These are phyloP conservation scores for Microbotryum lychnidis-dioicae DNA, from an alignment of 1,284 basidiomycete species.

Conservation along the genomic window DNA sequence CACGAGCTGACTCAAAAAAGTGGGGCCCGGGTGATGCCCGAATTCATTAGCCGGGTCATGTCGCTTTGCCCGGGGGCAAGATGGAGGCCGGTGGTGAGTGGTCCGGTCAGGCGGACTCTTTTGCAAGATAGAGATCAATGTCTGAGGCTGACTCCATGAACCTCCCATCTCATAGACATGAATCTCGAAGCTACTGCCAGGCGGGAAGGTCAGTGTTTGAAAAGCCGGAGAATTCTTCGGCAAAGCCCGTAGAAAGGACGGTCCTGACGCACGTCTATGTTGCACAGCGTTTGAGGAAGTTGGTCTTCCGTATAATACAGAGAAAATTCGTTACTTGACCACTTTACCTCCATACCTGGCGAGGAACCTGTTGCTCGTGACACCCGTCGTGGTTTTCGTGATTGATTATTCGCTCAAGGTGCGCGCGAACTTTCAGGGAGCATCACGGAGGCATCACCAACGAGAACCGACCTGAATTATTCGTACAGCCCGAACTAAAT, in stretches of 20 bases:
- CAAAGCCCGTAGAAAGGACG: too few species aligned
- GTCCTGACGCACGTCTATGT: too few species aligned
- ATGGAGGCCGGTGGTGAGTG: constrained; percentile 25
- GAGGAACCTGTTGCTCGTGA: constrained; percentile 31
- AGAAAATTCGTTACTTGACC: constrained; percentile 28
- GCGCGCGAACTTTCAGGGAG: not conserved
- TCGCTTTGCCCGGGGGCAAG: constrained; percentile 34
- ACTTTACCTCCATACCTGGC: constrained; percentile 31
- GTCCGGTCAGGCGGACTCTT: not conserved
- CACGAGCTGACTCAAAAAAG: not conserved
- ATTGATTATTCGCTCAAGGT: constrained; percentile 26
- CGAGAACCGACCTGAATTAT: not conserved
- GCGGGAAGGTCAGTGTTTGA: constrained; percentile 23
- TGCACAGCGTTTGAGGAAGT: constrained; percentile 33
- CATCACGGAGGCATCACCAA: not conserved
- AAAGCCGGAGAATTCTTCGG: too few species aligned
- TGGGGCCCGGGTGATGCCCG: too few species aligned
- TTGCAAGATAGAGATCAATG: too few species aligned
- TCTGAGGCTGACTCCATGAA: too few species aligned
- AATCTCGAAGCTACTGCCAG: constrained; percentile 33
- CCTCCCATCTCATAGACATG: constrained; percentile 9
- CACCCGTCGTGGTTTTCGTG: constrained; percentile 28
- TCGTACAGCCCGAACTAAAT: constrained; percentile 26
- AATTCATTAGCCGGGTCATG: constrained; percentile 33
- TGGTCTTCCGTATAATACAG: constrained; percentile 30